Conservation (phyloP, 176 grass and related monocot genomes). For the Triticum urartu region DNA sequence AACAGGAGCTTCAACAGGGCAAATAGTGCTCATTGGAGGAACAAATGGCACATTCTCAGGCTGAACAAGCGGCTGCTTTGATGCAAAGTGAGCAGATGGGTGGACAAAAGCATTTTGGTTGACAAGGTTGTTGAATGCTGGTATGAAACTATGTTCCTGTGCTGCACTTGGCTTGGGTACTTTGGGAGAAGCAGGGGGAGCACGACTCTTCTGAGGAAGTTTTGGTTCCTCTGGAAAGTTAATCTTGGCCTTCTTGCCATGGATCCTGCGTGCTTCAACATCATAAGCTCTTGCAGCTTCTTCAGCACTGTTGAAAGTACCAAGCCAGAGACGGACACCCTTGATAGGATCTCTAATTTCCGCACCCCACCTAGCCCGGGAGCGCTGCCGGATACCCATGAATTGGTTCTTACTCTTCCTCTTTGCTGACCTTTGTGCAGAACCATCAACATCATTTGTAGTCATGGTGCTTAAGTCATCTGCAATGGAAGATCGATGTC, state of each 20-base stretch:
- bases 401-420: slow-evolving; percentile 92
- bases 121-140: slow-evolving; percentile 24
- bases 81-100: slow-evolving; percentile 25
- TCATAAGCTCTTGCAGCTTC: slow-evolving; percentile 98
- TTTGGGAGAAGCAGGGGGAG: slow-evolving; percentile 12
- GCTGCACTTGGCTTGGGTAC: slow-evolving; percentile 26
- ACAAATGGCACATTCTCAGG: slow-evolving; percentile 8
- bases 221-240: slow-evolving; percentile 68
- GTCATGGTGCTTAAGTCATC: slow-evolving; percentile 46
- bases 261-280: slow-evolving; percentile 76
- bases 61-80: slow-evolving; percentile 40
- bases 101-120: slow-evolving; percentile 33
- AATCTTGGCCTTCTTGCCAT: slow-evolving; percentile 95
- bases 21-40: slow-evolving; percentile 37
- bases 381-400: slow-evolving; percentile 86
- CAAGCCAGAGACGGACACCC: slow-evolving; percentile 92
- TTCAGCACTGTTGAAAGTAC: slow-evolving; percentile 91
- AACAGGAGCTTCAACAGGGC: slow-evolving; percentile 31
- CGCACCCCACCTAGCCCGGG: slow-evolving; percentile 97
- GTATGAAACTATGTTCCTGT: slow-evolving; percentile 37
- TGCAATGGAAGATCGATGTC: slow-evolving; percentile 24
- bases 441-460: slow-evolving; percentile 36
- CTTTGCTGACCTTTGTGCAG: slow-evolving; percentile 34
- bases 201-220: slow-evolving; percentile 34
- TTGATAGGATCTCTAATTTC: slow-evolving; percentile 94